phyloP scores from a whole-genome alignment of 2,329 filamentous ascomycete species.

The Blumeriella jaapii region DNA sequence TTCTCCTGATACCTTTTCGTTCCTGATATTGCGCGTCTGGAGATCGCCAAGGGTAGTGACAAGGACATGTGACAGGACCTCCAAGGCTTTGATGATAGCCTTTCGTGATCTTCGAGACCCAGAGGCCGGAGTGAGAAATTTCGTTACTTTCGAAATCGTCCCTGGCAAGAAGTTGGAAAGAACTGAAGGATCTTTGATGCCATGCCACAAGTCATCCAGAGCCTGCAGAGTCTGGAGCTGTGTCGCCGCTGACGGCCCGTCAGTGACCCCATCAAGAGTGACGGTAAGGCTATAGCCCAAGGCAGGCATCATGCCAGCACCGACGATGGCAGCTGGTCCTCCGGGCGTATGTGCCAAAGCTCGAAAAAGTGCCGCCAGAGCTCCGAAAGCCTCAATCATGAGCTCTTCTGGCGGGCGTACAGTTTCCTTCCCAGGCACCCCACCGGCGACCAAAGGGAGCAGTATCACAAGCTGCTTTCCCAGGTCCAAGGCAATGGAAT shows the following conservation, averaged over 20 bases:
- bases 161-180: constrained; percentile 81
- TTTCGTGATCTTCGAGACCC: constrained; percentile 47
- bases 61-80: constrained; percentile 44
- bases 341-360: constrained; percentile 41
- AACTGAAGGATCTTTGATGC: constrained; percentile 60
- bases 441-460: constrained; percentile 69
- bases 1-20: constrained; percentile 10
- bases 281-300: constrained; percentile 75
- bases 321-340: constrained; percentile 38
- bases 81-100: constrained; percentile 52
- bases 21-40: constrained; percentile 33
- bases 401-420: constrained; percentile 59
- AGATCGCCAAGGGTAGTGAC: constrained; percentile 47
- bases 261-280: constrained; percentile 60
- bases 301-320: constrained; percentile 56
- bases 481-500: constrained; percentile 56
- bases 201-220: constrained; percentile 47
- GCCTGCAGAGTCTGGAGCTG: constrained; percentile 59
- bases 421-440: constrained; percentile 46
- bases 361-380: constrained; percentile 54
- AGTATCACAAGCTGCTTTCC: constrained; percentile 79
- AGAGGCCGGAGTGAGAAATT: constrained; percentile 54
- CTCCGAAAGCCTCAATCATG: constrained; percentile 55
- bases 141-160: constrained; percentile 71
- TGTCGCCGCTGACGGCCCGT: constrained; percentile 52